Conservation (phyloP, 352 stramenopile genomes). For the Pythium sp. region DNA sequence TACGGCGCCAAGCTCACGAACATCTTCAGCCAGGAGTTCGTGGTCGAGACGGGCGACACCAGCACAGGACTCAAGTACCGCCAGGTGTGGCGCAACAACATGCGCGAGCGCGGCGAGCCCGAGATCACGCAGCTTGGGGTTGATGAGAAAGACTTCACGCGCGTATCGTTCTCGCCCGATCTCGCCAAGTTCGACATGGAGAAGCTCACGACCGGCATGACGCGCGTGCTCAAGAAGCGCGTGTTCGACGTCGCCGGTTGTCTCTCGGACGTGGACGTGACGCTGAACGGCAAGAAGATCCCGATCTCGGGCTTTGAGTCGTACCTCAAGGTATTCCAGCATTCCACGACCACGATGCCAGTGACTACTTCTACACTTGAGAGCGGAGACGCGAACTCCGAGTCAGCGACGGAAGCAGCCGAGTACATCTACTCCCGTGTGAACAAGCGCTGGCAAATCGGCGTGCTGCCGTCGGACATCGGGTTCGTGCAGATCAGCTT, state of each 20-base stretch:
- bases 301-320: constrained; percentile 95
- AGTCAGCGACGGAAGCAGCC: constrained; percentile 48
- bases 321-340: constrained; percentile 91
- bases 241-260: constrained; percentile 98
- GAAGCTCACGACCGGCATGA: constrained; percentile 92
- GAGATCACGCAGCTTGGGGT: constrained; percentile 78
- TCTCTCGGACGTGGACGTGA: constrained; percentile 91
- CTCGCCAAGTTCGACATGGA: constrained; percentile 96
- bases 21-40: constrained; percentile 99
- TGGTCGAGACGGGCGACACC: constrained; percentile 97
- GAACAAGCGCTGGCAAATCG: constrained; percentile 96
- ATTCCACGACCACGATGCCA: constrained; percentile 43
- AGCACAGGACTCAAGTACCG: constrained; percentile 72
- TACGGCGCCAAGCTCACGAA: constrained; percentile 99
- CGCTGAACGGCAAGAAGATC: constrained; percentile 88
- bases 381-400: constrained; percentile 25
- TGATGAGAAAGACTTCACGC: constrained; percentile 93
- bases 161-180: constrained; percentile 98
- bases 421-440: constrained; percentile 93
- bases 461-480: constrained; percentile 87
- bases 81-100: constrained; percentile 97
- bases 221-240: constrained; percentile 93
- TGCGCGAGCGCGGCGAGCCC: constrained; percentile 89
- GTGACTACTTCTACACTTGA: neutral
- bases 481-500: constrained; percentile 98